Conservation (phyloP, 805 yeast genomes). For the Zygotorulaspora chibaensis region DNA sequence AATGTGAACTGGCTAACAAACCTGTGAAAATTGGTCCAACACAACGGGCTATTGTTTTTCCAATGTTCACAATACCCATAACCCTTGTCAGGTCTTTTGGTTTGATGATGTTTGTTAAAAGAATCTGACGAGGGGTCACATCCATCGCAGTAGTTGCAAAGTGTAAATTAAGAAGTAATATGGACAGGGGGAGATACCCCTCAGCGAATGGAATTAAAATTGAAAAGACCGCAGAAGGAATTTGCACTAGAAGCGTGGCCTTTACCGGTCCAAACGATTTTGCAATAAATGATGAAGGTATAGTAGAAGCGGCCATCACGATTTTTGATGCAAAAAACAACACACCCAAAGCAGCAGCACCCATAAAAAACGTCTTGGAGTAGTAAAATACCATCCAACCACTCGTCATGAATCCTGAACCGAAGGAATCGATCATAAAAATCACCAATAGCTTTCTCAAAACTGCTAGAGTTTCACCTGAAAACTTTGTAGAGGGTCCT, state of each 20-base stretch:
- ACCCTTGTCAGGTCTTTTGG: conserved; percentile 65
- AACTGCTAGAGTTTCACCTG: conserved; percentile 42
- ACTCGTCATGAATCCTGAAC: conserved; percentile 81
- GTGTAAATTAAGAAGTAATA: conserved; percentile 49
- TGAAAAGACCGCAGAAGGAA: conserved; percentile 70
- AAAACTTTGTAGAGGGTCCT: conserved; percentile 17
- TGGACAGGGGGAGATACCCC: conserved; percentile 39
- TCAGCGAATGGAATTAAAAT: conserved; percentile 48
- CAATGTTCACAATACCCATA: conserved; percentile 82
- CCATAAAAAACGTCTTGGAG: conserved; percentile 48
- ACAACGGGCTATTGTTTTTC: conserved; percentile 79
- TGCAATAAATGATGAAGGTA: conserved; percentile 73
- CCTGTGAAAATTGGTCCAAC: conserved; percentile 83
- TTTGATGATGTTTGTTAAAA: conserved; percentile 63
- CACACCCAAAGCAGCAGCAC: conserved; percentile 58
- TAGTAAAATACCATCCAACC: conserved; percentile 88
- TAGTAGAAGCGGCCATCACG: conserved; percentile 61
- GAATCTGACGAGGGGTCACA: conserved; percentile 84
- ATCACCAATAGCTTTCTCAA: conserved; percentile 49
- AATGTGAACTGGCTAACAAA: conserved; percentile 49
- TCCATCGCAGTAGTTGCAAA: conserved; percentile 76
- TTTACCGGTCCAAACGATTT: conserved; percentile 69
- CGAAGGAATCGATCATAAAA: conserved; percentile 83
- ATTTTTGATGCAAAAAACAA: conserved; percentile 63
- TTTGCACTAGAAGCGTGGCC: conserved; percentile 69